Evolutionary conservation across 2,329 filamentous ascomycete species (phyloP).

Genomic region (Aureobasidium sp.): DNA sequence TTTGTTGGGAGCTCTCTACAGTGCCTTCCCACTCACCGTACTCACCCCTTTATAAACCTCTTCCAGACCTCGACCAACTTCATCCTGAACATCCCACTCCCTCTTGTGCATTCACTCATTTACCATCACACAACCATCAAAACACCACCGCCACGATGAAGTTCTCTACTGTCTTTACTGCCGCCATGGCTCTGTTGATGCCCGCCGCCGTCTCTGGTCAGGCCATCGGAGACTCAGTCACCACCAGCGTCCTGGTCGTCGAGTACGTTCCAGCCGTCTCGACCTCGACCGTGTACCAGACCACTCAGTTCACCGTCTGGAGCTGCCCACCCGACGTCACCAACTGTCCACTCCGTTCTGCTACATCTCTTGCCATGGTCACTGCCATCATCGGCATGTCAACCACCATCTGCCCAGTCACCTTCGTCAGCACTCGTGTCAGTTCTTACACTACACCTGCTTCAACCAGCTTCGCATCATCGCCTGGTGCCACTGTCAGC

Average conservation of each 20-base stretch:
- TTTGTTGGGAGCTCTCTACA: not conserved
- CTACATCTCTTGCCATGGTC: constrained; percentile 24
- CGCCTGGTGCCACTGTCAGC: constrained; percentile 7
- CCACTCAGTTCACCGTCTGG: constrained; percentile 34
- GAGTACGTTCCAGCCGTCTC: constrained; percentile 26
- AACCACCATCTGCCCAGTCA: constrained; percentile 37
- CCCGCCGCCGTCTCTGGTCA: not conserved
- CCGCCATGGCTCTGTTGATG: constrained; percentile 5
- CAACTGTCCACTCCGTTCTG: constrained; percentile 28
- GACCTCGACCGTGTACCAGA: constrained; percentile 35
- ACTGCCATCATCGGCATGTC: constrained; percentile 33
- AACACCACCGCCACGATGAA: constrained; percentile 7
- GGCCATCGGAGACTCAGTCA: constrained; percentile 4
- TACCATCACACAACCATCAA: not conserved
- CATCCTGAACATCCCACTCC: not conserved
- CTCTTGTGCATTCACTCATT: not conserved
- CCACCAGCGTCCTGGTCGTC: constrained; percentile 20
- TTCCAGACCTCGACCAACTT: not conserved
- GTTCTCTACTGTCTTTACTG: not conserved
- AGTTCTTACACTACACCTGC: constrained; percentile 4
- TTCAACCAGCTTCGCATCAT: constrained; percentile 13
- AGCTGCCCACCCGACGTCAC: constrained; percentile 31
- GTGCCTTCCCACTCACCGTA: not conserved
- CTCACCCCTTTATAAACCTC: not conserved
- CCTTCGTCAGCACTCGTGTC: constrained; percentile 19